Evolutionary conservation across 2,329 filamentous ascomycete genomes (phyloP).

Genomic region (Diplodia mutila): DNA sequence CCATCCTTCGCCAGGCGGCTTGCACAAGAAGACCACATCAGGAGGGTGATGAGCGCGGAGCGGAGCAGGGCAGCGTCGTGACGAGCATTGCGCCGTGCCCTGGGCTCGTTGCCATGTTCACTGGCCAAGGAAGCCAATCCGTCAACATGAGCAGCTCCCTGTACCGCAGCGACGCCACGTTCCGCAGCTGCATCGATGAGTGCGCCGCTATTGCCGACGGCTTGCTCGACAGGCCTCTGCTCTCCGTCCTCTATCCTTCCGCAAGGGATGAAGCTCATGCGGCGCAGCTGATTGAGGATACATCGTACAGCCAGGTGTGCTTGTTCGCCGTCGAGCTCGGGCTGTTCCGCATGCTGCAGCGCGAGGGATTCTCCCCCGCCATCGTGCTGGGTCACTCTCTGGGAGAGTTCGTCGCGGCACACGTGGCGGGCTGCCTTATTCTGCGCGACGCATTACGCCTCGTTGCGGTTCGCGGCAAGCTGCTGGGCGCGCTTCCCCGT

Average conservation of each 20-base stretch:
- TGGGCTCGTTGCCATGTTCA: background rate
- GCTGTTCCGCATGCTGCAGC: slow-evolving; percentile 36
- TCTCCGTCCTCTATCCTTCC: background rate
- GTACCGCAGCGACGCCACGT: background rate
- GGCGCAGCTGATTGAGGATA: slow-evolving; percentile 10
- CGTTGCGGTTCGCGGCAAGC: slow-evolving; percentile 10
- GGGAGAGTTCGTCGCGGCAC: slow-evolving; percentile 47
- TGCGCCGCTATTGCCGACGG: background rate
- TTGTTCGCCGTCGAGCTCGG: slow-evolving; percentile 45
- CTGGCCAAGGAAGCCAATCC: background rate
- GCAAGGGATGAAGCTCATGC: background rate
- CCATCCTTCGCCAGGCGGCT: slow-evolving; percentile 8
- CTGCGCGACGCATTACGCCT: slow-evolving; percentile 29
- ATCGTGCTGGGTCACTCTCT: slow-evolving; percentile 48
- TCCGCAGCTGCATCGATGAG: background rate
- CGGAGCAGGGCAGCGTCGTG: too few species aligned
- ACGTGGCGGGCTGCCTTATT: slow-evolving; percentile 37
- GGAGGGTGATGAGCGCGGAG: too few species aligned
- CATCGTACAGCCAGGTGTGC: slow-evolving; percentile 38
- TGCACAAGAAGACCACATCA: background rate
- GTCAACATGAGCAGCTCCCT: background rate
- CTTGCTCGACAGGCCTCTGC: background rate
- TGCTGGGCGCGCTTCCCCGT: background rate
- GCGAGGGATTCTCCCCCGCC: slow-evolving; percentile 34
- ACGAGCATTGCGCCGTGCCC: background rate